Evolutionary conservation across 371 early-diverging fungal genomes (phyloP).

Genomic region (Mortierella sp.): DNA sequence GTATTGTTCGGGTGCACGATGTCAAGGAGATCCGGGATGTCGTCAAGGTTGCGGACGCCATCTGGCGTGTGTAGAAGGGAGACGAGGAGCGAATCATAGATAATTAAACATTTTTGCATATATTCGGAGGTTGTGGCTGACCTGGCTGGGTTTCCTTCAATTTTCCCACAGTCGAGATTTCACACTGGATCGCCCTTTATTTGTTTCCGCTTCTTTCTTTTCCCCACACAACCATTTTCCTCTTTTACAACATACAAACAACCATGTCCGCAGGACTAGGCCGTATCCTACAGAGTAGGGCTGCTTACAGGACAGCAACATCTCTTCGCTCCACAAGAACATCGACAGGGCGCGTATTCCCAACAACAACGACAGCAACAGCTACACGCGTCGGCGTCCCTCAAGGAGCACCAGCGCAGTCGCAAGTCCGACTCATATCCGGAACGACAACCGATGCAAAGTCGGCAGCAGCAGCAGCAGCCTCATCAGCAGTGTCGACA

Average conservation of each 20-base stretch:
- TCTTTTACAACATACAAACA: neutral
- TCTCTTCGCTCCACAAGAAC: neutral
- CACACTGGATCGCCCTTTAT: neutral
- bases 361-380: neutral
- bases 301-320: constrained; percentile 26
- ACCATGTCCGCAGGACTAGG: constrained; percentile 40
- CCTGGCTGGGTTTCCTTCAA: neutral
- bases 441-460: constrained; percentile 13
- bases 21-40: constrained; percentile 93
- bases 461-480: constrained; percentile 5
- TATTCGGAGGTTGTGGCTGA: neutral
- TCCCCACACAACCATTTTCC: neutral
- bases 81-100: too few species aligned
- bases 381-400: neutral
- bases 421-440: constrained; percentile 9
- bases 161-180: constrained; percentile 9
- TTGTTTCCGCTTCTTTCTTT: neutral
- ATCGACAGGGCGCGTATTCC: neutral
- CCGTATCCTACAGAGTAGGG: constrained; percentile 22
- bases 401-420: constrained; percentile 5
- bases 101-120: neutral
- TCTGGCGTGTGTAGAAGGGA: constrained; percentile 63
- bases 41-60: constrained; percentile 85
- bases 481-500: constrained; percentile 12
- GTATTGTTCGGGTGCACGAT: constrained; percentile 94